Percentiles rank a stretch among this genome's conserved stretches.
Evolutionary conservation across 129 eudicot species (phyloP).

Genomic region (Scalesia atractyloides): DNA sequence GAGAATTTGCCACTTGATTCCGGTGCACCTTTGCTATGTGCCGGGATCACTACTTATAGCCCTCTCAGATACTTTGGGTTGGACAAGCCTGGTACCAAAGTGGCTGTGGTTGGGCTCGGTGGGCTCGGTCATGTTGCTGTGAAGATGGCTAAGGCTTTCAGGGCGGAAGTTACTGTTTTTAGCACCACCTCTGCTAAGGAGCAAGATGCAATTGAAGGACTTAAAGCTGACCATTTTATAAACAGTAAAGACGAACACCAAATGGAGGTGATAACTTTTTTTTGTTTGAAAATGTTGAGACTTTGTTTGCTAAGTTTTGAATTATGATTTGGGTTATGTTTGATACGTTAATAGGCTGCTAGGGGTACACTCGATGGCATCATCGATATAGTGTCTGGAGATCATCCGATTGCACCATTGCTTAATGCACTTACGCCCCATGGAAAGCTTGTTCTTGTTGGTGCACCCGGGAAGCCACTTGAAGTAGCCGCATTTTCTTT

Average conservation of each 20-base stretch:
- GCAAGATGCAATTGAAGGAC: constrained; percentile 39
- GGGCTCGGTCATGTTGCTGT: constrained; percentile 64
- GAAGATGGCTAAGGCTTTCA: constrained; percentile 59
- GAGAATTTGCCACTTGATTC: constrained; percentile 52
- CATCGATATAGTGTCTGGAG: constrained; percentile 51
- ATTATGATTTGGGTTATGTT: background rate
- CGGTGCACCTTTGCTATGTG: constrained; percentile 62
- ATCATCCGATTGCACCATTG: constrained; percentile 43
- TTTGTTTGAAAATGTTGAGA: background rate
- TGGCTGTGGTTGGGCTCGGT: constrained; percentile 67
- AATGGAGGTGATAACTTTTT: constrained; percentile 26
- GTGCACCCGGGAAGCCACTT: constrained; percentile 48
- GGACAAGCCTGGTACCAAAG: constrained; percentile 48
- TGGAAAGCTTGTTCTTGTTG: constrained; percentile 63
- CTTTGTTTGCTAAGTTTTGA: background rate
- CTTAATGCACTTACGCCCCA: constrained; percentile 37
- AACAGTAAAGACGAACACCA: constrained; percentile 38
- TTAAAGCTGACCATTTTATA: constrained; percentile 50
- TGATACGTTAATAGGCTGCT: constrained; percentile 33
- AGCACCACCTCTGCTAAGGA: constrained; percentile 50
- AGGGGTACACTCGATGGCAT: constrained; percentile 53
- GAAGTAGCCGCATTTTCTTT: constrained; percentile 55
- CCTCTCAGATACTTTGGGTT: constrained; percentile 51
- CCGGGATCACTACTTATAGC: constrained; percentile 62
- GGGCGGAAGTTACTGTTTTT: constrained; percentile 55